Percentiles rank a stretch among this genome's conserved stretches.
phyloP scores from a whole-genome alignment of 352 stramenopile genomes.

The Globisporangium viniferum region DNA sequence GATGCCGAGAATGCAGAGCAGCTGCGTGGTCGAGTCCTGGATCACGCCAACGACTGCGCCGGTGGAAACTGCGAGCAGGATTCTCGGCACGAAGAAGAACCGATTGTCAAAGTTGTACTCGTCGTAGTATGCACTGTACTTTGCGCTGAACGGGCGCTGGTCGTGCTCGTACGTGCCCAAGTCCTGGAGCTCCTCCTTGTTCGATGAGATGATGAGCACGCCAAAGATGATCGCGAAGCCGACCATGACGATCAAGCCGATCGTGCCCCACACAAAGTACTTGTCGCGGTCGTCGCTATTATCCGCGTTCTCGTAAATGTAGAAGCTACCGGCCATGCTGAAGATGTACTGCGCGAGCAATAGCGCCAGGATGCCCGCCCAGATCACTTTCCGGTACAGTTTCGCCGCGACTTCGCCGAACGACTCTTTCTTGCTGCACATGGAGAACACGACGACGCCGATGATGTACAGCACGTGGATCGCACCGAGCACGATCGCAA shows the following conservation, averaged over 20 bases:
- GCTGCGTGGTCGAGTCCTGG: conserved; percentile 58
- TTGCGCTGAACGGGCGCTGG: conserved; percentile 69
- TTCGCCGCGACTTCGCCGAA: conserved; percentile 50
- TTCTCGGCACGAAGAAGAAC: conserved; percentile 84
- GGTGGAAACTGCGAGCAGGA: conserved; percentile 65
- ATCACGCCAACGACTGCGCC: conserved; percentile 73
- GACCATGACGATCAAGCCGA: conserved; percentile 43
- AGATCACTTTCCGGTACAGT: conserved; percentile 85
- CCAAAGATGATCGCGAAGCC: conserved; percentile 63
- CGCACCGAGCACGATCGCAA: conserved; percentile 49
- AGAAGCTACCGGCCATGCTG: conserved; percentile 77
- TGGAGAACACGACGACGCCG: conserved; percentile 42
- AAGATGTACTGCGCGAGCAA: conserved; percentile 87
- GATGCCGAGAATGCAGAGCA: conserved; percentile 69
- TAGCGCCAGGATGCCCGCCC: conserved; percentile 62
- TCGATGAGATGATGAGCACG: conserved; percentile 60
- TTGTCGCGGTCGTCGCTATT: conserved; percentile 24
- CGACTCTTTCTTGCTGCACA: conserved; percentile 54
- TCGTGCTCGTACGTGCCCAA: conserved; percentile 75
- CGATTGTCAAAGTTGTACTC: conserved; percentile 90
- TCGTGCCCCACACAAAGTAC: conserved; percentile 43
- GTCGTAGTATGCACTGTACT: conserved; percentile 87
- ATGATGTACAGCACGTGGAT: conserved; percentile 70
- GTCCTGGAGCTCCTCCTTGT: conserved; percentile 69
- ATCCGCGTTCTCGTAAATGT: conserved; percentile 48